Evolutionary conservation across 495 filamentous ascomycete species (phyloP).

Genomic region (Monascus purpureus): DNA sequence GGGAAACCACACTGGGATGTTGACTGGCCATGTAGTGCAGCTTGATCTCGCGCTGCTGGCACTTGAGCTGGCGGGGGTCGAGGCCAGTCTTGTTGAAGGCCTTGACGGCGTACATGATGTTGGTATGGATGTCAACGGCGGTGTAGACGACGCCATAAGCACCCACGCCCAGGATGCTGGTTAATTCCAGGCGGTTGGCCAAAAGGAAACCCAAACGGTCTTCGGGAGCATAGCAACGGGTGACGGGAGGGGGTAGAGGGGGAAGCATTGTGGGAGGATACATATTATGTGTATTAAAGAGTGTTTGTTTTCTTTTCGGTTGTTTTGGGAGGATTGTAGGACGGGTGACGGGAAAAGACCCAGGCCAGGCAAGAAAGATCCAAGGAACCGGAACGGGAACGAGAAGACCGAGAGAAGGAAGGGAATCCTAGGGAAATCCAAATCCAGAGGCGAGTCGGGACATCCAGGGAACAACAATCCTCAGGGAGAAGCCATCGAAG

Average conservation of each 20-base stretch:
- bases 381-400: too few relatives aligned
- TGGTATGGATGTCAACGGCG: constrained; percentile 74
- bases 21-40: constrained; percentile 78
- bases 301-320: too few relatives aligned
- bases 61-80: constrained; percentile 74
- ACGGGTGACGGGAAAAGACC: too few relatives aligned
- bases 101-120: constrained; percentile 85
- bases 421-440: too few relatives aligned
- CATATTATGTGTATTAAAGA: constrained; percentile 19
- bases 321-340: too few relatives aligned
- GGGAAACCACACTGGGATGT: constrained; percentile 86
- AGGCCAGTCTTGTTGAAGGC: constrained; percentile 84
- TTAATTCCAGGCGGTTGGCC: constrained; percentile 70
- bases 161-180: constrained; percentile 75
- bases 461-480: too few relatives aligned
- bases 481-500: too few relatives aligned
- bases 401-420: too few relatives aligned
- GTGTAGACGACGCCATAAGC: constrained; percentile 96
- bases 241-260: constrained; percentile 40
- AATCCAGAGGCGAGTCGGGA: too few relatives aligned
- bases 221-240: constrained; percentile 51
- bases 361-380: too few relatives aligned
- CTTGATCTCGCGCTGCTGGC: constrained; percentile 86
- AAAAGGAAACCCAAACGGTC: constrained; percentile 77
- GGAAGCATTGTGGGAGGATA: constrained; percentile 42